Evolutionary conservation across 768 basidiomycete genomes (phyloP).

Genomic region (Suillus variegatus): DNA sequence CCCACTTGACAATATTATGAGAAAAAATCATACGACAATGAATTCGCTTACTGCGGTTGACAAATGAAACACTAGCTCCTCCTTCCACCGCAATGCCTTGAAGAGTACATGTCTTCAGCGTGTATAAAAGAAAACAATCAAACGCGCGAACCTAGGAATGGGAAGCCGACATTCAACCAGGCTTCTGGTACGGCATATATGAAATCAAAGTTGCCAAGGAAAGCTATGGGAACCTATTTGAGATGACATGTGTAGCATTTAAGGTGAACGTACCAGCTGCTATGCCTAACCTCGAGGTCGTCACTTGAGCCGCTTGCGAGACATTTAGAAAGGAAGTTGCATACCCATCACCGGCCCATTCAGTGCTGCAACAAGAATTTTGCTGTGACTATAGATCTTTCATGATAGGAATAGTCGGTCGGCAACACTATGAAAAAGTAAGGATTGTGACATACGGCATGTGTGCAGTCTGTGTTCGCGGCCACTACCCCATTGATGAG

Average conservation of each 20-base stretch:
- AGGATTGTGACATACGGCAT: slow-evolving; percentile 49
- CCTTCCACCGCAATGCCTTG: slow-evolving; percentile 68
- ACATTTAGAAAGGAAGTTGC: slow-evolving; percentile 13
- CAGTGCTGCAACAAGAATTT: slow-evolving; percentile 68
- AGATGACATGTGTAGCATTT: neutral
- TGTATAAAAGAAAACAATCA: slow-evolving; percentile 3
- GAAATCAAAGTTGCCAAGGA: slow-evolving; percentile 75
- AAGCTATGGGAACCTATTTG: slow-evolving; percentile 40
- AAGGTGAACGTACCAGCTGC: slow-evolving; percentile 49
- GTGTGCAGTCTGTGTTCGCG: slow-evolving; percentile 60
- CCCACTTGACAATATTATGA: slow-evolving; percentile 51
- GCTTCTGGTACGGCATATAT: slow-evolving; percentile 63
- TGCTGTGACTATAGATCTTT: slow-evolving; percentile 68
- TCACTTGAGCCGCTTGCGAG: neutral
- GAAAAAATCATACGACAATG: neutral
- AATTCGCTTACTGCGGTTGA: slow-evolving; percentile 56
- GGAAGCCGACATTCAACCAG: slow-evolving; percentile 69
- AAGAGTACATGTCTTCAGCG: slow-evolving; percentile 6
- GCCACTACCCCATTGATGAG: slow-evolving; percentile 48
- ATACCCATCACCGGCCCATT: slow-evolving; percentile 79
- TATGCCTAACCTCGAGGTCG: slow-evolving; percentile 45
- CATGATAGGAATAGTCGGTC: neutral
- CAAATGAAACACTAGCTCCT: slow-evolving; percentile 68
- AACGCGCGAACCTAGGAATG: slow-evolving; percentile 50
- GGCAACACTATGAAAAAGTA: neutral